Evolutionary conservation across 441 rosid species (phyloP).

Genomic region (Theobroma grandiflorum): DNA sequence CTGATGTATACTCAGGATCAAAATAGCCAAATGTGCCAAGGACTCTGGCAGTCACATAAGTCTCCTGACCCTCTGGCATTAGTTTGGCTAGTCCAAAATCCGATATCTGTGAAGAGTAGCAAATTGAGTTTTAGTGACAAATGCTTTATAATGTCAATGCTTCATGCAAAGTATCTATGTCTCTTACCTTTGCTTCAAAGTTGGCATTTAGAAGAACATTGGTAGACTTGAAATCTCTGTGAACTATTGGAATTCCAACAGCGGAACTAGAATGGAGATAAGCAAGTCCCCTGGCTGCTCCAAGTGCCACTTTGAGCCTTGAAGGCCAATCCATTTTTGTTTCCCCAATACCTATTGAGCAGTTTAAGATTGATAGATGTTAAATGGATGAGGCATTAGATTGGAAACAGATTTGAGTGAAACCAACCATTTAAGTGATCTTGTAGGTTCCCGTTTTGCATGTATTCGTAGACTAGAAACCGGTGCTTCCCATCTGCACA

Average conservation of each 20-base stretch:
- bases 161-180: background rate
- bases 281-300: slow-evolving; percentile 91
- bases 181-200: slow-evolving; percentile 83
- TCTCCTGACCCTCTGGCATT: slow-evolving; percentile 94
- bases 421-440: slow-evolving; percentile 86
- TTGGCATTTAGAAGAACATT: slow-evolving; percentile 77
- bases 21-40: slow-evolving; percentile 97
- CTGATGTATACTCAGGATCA: slow-evolving; percentile 94
- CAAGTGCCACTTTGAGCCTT: slow-evolving; percentile 83
- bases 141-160: slow-evolving; percentile 16
- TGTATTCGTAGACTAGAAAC: slow-evolving; percentile 89
- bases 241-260: slow-evolving; percentile 91
- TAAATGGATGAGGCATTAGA: slow-evolving; percentile 7
- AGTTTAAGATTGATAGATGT: slow-evolving; percentile 23
- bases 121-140: slow-evolving; percentile 24
- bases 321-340: slow-evolving; percentile 82
- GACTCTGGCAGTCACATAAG: slow-evolving; percentile 82
- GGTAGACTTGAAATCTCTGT: slow-evolving; percentile 92
- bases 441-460: slow-evolving; percentile 96
- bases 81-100: slow-evolving; percentile 96
- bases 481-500: slow-evolving; percentile 92
- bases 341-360: slow-evolving; percentile 68
- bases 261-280: slow-evolving; percentile 86
- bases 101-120: slow-evolving; percentile 63
- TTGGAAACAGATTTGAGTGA: slow-evolving; percentile 24